phyloP scores from a whole-genome alignment of 805 yeast species.

The Saccharomycopsis fodiens region DNA sequence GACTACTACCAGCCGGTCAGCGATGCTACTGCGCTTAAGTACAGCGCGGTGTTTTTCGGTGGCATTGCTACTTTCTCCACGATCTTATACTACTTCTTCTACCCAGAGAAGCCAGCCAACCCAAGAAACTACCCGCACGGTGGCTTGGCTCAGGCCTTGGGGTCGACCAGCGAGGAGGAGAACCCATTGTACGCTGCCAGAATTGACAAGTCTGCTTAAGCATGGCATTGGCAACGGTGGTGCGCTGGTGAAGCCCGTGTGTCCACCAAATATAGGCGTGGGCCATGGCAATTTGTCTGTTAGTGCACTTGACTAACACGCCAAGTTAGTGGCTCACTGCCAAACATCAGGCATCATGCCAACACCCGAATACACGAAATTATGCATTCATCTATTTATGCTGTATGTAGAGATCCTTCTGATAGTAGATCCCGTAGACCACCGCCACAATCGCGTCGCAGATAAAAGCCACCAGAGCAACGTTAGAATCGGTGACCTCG shows the following conservation, averaged over 20 bases:
- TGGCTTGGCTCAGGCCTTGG: slow-evolving; percentile 69
- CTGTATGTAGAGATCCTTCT: slow-evolving; percentile 9
- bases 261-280: no score
- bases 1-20: slow-evolving; percentile 57
- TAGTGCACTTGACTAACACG: no score
- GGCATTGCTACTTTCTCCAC: slow-evolving; percentile 34
- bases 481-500: background rate
- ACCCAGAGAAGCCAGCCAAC: slow-evolving; percentile 64
- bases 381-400: background rate
- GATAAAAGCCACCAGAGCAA: background rate
- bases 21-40: slow-evolving; percentile 53
- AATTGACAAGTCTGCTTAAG: slow-evolving; percentile 29
- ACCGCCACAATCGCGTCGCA: slow-evolving; percentile 17
- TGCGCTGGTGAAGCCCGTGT: no score
- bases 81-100: slow-evolving; percentile 41
- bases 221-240: background rate
- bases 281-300: no score
- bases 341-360: no score
- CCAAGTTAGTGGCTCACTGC: no score
- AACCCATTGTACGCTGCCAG: slow-evolving; percentile 33
- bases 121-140: slow-evolving; percentile 69
- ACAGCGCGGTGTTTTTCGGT: slow-evolving; percentile 49
- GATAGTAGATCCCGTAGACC: slow-evolving; percentile 16
- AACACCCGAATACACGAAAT: background rate
- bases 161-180: slow-evolving; percentile 47